Evolutionary conservation across 805 yeast species (phyloP).

Genomic region (Kodamaea kaohsiungensis): DNA sequence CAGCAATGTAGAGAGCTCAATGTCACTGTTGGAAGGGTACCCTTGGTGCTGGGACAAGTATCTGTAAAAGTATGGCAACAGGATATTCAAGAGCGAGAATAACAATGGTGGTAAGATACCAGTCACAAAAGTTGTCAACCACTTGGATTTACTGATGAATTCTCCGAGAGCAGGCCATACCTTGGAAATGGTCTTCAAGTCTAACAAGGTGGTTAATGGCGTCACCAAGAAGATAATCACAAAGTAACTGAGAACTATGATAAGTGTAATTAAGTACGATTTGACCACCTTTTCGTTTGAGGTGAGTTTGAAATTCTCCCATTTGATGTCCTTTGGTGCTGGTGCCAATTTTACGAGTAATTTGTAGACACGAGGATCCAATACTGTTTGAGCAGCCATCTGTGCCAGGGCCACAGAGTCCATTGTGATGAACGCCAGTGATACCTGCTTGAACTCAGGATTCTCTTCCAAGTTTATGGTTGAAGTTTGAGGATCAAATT

Average conservation of each 20-base stretch:
- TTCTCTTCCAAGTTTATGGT: constrained; percentile 27
- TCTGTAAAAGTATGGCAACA: constrained; percentile 56
- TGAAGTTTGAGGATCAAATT: constrained; percentile 29
- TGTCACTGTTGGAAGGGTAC: constrained; percentile 55
- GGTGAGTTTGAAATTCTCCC: constrained; percentile 48
- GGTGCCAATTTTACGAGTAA: constrained; percentile 45
- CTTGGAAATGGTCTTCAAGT: constrained; percentile 54
- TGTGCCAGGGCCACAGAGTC: constrained; percentile 50
- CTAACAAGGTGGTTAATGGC: constrained; percentile 57
- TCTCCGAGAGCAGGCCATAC: constrained; percentile 62
- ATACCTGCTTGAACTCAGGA: constrained; percentile 38
- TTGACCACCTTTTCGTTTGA: constrained; percentile 37
- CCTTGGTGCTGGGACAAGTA: constrained; percentile 54
- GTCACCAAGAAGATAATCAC: constrained; percentile 56
- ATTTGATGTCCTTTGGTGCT: constrained; percentile 47
- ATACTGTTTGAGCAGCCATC: constrained; percentile 49
- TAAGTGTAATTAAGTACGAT: constrained; percentile 41
- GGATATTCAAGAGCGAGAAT: constrained; percentile 53
- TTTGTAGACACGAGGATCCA: constrained; percentile 47
- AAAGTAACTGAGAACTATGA: constrained; percentile 51
- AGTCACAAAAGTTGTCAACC: constrained; percentile 56
- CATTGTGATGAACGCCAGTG: constrained; percentile 51
- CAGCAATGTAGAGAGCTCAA: constrained; percentile 55
- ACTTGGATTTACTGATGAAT: constrained; percentile 49
- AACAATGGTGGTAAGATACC: constrained; percentile 64